phyloP scores from a whole-genome alignment of 208 protist genomes.

The Trypanosoma caninum region DNA sequence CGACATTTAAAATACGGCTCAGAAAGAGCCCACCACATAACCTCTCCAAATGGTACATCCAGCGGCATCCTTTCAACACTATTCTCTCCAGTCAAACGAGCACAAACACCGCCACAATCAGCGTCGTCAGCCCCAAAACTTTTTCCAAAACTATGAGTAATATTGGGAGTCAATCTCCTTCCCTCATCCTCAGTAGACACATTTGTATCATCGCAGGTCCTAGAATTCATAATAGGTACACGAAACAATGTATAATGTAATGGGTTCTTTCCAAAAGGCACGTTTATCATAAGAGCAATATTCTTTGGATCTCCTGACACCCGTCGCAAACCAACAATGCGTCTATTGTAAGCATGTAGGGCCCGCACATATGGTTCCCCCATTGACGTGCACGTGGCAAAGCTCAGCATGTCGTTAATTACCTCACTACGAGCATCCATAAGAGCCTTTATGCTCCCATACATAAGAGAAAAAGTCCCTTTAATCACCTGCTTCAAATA shows the following conservation, averaged over 20 bases:
- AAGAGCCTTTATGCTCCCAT: conserved; percentile 25
- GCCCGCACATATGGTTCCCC: conserved; percentile 23
- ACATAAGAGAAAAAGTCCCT: conserved; percentile 29
- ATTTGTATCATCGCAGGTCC: not conserved
- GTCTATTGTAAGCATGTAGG: conserved; percentile 12
- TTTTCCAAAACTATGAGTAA: not conserved
- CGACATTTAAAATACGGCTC: conserved; percentile 7
- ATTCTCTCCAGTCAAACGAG: not conserved
- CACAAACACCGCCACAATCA: not conserved
- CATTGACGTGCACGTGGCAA: conserved; percentile 17
- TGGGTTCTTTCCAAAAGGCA: conserved; percentile 9
- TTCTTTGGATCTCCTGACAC: conserved; percentile 12
- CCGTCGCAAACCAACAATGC: conserved; percentile 11
- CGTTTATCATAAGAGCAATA: conserved; percentile 25
- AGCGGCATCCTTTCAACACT: not conserved
- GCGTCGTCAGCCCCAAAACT: not conserved
- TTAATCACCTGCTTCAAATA: conserved; percentile 31
- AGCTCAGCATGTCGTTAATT: conserved; percentile 26
- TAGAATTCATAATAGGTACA: not conserved
- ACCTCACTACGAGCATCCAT: conserved; percentile 31
- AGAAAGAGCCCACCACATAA: conserved; percentile 20
- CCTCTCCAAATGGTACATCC: conserved; percentile 19
- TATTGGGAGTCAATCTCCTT: not conserved
- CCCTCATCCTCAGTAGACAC: not conserved
- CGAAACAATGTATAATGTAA: conserved; percentile 23